These are phyloP conservation scores for Rosellinia necatrix DNA, from an alignment of 2,329 filamentous ascomycete species.

Conservation along the genomic window DNA sequence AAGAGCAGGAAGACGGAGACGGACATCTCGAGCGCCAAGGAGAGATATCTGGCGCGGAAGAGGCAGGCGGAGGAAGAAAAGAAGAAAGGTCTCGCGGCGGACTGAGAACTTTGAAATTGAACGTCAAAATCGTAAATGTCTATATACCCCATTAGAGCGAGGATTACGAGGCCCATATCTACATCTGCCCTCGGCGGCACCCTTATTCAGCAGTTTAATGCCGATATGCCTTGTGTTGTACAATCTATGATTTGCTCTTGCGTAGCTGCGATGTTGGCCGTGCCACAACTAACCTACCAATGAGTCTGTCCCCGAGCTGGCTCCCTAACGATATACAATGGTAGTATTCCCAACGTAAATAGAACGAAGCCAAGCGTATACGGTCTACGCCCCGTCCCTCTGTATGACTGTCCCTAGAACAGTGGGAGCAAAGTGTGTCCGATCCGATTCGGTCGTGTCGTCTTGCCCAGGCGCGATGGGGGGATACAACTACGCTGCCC, in stretches of 20 bases:
- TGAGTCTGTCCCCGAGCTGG: background rate
- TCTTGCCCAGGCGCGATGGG: background rate
- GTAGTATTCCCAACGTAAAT: background rate
- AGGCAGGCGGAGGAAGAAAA: slow-evolving; percentile 72
- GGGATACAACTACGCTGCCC: no score
- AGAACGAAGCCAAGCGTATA: background rate
- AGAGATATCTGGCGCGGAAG: slow-evolving; percentile 79
- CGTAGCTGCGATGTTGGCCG: background rate
- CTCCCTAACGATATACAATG: background rate
- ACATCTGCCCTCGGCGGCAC: background rate
- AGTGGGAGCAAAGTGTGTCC: background rate
- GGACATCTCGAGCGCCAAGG: slow-evolving; percentile 78
- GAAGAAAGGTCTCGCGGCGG: slow-evolving; percentile 44
- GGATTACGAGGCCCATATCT: background rate
- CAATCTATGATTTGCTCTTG: slow-evolving; percentile 29
- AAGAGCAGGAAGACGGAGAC: slow-evolving; percentile 80
- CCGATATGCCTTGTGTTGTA: slow-evolving; percentile 30
- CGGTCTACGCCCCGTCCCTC: background rate
- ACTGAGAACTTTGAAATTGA: slow-evolving; percentile 2
- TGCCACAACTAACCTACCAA: background rate
- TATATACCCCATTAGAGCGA: slow-evolving; percentile 21
- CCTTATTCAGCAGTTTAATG: slow-evolving; percentile 9
- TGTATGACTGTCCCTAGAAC: background rate
- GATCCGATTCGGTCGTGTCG: background rate
- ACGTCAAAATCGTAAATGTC: slow-evolving; percentile 10